Evolutionary conservation across 371 early-diverging fungal species (phyloP).

Genomic region (Blakeslea trispora): DNA sequence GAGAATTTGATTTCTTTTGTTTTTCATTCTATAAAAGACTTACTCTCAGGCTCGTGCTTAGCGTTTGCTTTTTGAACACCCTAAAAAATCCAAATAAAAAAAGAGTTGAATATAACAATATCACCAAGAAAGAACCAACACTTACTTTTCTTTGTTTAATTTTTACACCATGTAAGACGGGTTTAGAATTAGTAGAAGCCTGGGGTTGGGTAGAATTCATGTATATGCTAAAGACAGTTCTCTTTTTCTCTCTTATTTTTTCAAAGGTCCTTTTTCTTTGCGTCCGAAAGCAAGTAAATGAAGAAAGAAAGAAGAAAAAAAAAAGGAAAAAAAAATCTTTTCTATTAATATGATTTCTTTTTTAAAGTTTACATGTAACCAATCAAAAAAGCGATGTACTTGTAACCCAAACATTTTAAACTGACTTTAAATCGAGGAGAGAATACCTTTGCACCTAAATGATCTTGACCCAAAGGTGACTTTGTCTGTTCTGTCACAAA

Average conservation of each 20-base stretch:
- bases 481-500: no score
- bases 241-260: slow-evolving; percentile 20
- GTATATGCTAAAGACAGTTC: slow-evolving; percentile 33
- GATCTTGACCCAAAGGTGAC: no score
- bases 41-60: slow-evolving; percentile 84
- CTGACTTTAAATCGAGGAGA: no score
- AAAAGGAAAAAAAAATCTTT: neutral
- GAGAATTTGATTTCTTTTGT: neutral
- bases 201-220: slow-evolving; percentile 66
- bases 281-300: slow-evolving; percentile 1
- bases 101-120: no score
- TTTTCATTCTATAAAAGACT: slow-evolving; percentile 5
- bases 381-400: no score
- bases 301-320: neutral
- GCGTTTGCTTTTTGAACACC: slow-evolving; percentile 84
- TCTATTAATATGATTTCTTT: neutral
- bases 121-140: no score
- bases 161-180: slow-evolving; percentile 81
- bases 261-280: neutral
- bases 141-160: slow-evolving; percentile 78
- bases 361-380: neutral
- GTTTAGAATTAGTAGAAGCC: slow-evolving; percentile 56
- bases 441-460: no score
- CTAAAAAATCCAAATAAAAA: no score
- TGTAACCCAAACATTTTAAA: no score